Evolutionary conservation across 2,329 filamentous ascomycete genomes (phyloP), one percentile per base, ranked within the genome.

Genomic region (Botrytis hyacinthi): DNA sequence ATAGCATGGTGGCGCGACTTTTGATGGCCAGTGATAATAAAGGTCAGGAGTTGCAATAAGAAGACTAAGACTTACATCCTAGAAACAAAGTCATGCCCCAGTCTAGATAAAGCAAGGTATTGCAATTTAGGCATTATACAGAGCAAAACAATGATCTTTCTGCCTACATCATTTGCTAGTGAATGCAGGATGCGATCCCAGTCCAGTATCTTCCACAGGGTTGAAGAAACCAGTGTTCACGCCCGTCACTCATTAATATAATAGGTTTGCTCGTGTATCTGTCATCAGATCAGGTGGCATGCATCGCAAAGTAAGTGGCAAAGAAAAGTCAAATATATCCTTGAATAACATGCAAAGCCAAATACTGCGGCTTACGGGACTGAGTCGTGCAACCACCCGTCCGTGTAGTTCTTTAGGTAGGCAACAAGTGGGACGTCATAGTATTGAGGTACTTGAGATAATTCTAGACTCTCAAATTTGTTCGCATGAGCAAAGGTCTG

Each of bases 261-360:
- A 68, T 42, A 68, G 35, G 46, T 18, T 68, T 68, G 35, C 65
- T 68, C 65, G 48, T 68, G 7, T 54, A 51, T 12, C n/a, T 67
- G 22, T 42, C 37, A 68, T 46, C 35, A 40, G 40, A 29, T 14
- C 32, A 37, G 37, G 32, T 51, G 46, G 29, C 22, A 67, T 54
- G 32, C 46, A 40, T 51, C 32, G 14, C n/a, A 29, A 6, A 68
- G 16, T 29, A 22, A 42, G 16, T 54, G 65, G 65, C 46, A 20
- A 29, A 26, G 29, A 42, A 16, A n/a, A 68, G 20, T 1, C 6
- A 46, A 14, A 9, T 22, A 16, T 12, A 44, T 42, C 35, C 26
- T 8, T 40, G 35, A 16, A 26, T 54, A 54, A 18, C 26, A 51
- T 29, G 26, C 48, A 51, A 51, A 29, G 35, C 26, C 44, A 48